Percentiles rank a stretch among this genome's conserved stretches.
Evolutionary conservation across 768 basidiomycete genomes (phyloP).

Genomic region (Trichaptum fuscoviolaceum): DNA sequence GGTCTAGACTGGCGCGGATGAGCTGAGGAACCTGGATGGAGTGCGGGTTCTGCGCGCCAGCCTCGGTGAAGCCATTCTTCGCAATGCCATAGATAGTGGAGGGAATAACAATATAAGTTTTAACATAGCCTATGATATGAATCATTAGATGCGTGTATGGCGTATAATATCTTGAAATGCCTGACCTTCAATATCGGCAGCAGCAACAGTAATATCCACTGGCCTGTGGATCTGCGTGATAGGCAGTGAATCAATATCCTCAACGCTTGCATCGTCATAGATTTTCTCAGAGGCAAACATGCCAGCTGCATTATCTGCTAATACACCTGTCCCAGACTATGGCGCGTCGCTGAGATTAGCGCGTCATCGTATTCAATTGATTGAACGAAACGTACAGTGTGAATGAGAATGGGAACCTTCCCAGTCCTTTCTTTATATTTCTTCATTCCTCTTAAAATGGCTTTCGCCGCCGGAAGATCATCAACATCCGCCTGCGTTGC

Average conservation of each 20-base stretch:
- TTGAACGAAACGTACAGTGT: constrained; percentile 31
- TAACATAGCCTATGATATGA: constrained; percentile 37
- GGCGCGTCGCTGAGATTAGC: neutral
- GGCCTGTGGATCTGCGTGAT: constrained; percentile 40
- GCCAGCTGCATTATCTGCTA: constrained; percentile 40
- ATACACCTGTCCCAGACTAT: constrained; percentile 27
- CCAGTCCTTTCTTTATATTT: constrained; percentile 29
- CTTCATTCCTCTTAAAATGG: constrained; percentile 35
- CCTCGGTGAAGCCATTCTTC: constrained; percentile 39
- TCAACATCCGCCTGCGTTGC: constrained; percentile 33
- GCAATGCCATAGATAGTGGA: constrained; percentile 58
- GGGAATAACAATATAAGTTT: constrained; percentile 48
- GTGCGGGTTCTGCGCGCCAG: constrained; percentile 46
- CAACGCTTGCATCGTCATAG: constrained; percentile 45
- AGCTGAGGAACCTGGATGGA: constrained; percentile 49
- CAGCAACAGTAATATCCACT: constrained; percentile 44
- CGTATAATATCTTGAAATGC: neutral
- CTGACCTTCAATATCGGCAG: constrained; percentile 31
- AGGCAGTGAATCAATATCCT: constrained; percentile 40
- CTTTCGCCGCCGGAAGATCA: constrained; percentile 31
- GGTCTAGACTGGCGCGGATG: constrained; percentile 38
- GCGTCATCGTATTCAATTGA: neutral
- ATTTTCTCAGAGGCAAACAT: constrained; percentile 31
- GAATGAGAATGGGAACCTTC: constrained; percentile 31
- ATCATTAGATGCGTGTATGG: neutral